A percentile compares a stretch with the other conserved stretches of the same genome.
Evolutionary conservation across 148 eudicot genomes (phyloP).

Genomic region (Oxyria digyna): DNA sequence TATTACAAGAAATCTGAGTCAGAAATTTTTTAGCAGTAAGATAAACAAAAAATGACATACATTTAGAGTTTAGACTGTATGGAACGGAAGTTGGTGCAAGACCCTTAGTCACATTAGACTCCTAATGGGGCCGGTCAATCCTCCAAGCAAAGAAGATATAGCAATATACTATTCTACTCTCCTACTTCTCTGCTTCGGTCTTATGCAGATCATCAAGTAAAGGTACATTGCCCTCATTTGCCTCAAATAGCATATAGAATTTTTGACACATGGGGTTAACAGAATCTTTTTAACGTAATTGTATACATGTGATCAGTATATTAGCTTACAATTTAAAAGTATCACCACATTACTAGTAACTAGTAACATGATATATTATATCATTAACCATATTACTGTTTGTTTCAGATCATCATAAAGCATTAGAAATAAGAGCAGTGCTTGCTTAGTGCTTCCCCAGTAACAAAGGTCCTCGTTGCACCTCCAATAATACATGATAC

Average conservation of each 20-base stretch:
- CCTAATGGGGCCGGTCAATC: not conserved
- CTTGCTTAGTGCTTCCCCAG: conserved; percentile 1
- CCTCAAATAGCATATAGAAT: not conserved
- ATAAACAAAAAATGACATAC: not conserved
- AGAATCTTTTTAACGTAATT: not conserved
- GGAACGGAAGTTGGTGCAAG: not conserved
- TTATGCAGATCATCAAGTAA: not conserved
- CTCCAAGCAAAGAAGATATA: not conserved
- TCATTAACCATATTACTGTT: not conserved
- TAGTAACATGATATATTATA: not conserved
- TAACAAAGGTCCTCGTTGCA: not conserved
- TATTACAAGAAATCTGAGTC: not conserved
- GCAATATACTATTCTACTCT: not conserved
- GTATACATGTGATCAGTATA: not conserved
- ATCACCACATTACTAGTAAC: not conserved
- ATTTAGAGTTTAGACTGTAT: not conserved
- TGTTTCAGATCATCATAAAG: not conserved
- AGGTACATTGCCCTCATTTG: not conserved
- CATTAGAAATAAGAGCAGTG: not conserved
- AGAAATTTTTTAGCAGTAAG: not conserved
- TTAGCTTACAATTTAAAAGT: not conserved
- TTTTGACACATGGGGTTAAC: not conserved
- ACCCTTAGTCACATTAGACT: not conserved
- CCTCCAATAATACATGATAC: not conserved
- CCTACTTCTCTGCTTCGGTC: not conserved